A percentile compares a stretch with the other conserved stretches of the same genome.
phyloP scores from a whole-genome alignment of 2,329 filamentous ascomycete genomes.

The Colletotrichum spaethianum region DNA sequence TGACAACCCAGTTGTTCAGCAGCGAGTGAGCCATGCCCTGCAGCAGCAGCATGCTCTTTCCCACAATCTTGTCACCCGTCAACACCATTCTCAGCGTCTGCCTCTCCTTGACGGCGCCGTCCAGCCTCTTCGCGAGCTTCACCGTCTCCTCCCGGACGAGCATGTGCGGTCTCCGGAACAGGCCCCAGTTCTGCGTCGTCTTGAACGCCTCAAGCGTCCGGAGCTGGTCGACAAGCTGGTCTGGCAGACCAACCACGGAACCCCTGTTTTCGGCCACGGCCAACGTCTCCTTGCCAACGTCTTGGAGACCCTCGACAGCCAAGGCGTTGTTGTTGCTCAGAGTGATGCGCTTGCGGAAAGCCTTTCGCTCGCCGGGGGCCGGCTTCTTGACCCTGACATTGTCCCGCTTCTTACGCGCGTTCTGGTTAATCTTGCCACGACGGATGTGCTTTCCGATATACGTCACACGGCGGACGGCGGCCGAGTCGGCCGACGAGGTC shows the following conservation, averaged over 20 bases:
- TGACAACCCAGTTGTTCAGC: slow-evolving; percentile 87
- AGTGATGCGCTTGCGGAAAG: slow-evolving; percentile 88
- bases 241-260: slow-evolving; percentile 78
- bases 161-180: slow-evolving; percentile 87
- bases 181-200: slow-evolving; percentile 86
- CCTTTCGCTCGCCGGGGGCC: slow-evolving; percentile 85
- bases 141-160: slow-evolving; percentile 85
- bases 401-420: slow-evolving; percentile 62
- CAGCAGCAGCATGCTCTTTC: slow-evolving; percentile 89
- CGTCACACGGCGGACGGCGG: slow-evolving; percentile 40
- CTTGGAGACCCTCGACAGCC: slow-evolving; percentile 77
- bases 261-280: slow-evolving; percentile 70
- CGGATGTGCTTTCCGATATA: slow-evolving; percentile 42
- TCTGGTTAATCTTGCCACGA: slow-evolving; percentile 42
- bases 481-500: slow-evolving; percentile 50
- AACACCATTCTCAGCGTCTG: slow-evolving; percentile 76
- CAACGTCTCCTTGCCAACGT: slow-evolving; percentile 70
- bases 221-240: slow-evolving; percentile 82
- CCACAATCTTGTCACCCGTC: slow-evolving; percentile 80
- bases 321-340: slow-evolving; percentile 96
- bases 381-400: slow-evolving; percentile 69
- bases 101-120: slow-evolving; percentile 66
- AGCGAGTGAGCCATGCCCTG: slow-evolving; percentile 88
- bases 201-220: slow-evolving; percentile 92
- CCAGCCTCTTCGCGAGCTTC: slow-evolving; percentile 76